These are phyloP conservation scores for Pholiota microspora DNA, from an alignment of 768 basidiomycete species.

Conservation along the genomic window DNA sequence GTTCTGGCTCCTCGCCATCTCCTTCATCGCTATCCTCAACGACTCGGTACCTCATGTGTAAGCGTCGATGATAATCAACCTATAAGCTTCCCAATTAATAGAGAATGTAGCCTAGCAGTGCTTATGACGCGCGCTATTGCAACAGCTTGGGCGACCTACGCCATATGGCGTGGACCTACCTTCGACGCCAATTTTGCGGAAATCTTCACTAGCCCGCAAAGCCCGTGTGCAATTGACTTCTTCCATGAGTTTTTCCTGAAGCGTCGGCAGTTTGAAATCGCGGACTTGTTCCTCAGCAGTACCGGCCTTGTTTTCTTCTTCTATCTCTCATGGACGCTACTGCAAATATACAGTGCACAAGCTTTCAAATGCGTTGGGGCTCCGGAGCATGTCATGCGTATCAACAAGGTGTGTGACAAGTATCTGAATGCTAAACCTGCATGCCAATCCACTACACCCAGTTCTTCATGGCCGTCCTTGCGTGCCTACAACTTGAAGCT, in stretches of 20 bases:
- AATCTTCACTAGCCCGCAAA: constrained; percentile 35
- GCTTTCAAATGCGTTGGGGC: constrained; percentile 55
- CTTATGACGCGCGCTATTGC: constrained; percentile 44
- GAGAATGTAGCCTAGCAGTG: constrained; percentile 42
- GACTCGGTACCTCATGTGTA: constrained; percentile 58
- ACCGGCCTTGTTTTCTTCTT: constrained; percentile 40
- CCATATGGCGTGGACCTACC: constrained; percentile 43
- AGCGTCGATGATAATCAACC: constrained; percentile 11
- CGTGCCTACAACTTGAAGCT: constrained; percentile 51
- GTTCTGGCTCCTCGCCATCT: constrained; percentile 53
- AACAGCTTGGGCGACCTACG: constrained; percentile 51
- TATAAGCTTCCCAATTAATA: no score
- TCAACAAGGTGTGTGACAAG: constrained; percentile 41
- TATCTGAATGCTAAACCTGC: neutral
- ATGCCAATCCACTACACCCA: constrained; percentile 15
- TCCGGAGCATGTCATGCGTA: constrained; percentile 43
- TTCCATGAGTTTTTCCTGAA: constrained; percentile 42
- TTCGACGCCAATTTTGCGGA: constrained; percentile 32
- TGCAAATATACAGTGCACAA: constrained; percentile 44
- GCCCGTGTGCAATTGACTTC: constrained; percentile 49
- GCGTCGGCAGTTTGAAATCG: constrained; percentile 44
- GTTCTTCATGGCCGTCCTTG: constrained; percentile 55
- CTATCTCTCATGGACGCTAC: constrained; percentile 44
- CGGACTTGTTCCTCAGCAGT: constrained; percentile 44
- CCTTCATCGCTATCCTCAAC: constrained; percentile 45